These are phyloP conservation scores for Xanthoceras sorbifolium DNA, from an alignment of 345 rosid species.

Conservation along the genomic window DNA sequence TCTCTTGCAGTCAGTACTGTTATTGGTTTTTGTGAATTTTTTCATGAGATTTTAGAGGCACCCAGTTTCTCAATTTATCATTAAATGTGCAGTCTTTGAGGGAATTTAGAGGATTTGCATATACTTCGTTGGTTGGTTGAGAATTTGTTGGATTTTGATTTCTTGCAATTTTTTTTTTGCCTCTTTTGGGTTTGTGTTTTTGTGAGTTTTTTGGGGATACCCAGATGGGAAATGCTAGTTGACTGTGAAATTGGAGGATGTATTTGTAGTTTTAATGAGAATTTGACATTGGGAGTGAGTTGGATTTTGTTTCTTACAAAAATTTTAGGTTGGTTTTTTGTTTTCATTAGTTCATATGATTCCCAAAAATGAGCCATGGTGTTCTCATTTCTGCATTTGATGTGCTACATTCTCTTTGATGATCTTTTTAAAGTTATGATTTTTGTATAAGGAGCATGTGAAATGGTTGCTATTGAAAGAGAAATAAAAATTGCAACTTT, in stretches of 20 bases:
- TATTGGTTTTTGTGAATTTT: constrained; percentile 5
- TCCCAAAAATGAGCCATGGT: neutral
- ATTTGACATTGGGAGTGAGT: neutral
- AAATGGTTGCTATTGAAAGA: neutral
- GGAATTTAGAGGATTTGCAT: constrained; percentile 4
- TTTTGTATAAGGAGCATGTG: neutral
- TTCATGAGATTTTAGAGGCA: constrained; percentile 13
- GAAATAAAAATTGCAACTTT: neutral
- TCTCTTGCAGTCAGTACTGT: constrained; percentile 1
- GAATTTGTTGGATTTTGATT: neutral
- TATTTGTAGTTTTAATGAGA: neutral
- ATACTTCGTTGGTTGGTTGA: neutral
- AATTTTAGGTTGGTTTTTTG: neutral
- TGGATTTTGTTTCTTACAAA: neutral
- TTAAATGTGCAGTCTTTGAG: constrained; percentile 24
- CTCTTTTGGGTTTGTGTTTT: constrained; percentile 1
- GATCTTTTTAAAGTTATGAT: neutral
- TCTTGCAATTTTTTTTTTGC: constrained; percentile 3
- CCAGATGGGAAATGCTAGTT: constrained; percentile 17
- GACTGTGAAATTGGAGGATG: neutral
- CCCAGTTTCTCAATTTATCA: constrained; percentile 17
- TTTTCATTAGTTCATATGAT: neutral
- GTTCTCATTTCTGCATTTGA: constrained; percentile 6
- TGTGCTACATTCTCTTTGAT: neutral
- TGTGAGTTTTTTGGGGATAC: constrained; percentile 2